These are phyloP conservation scores for Pyrenochaeta sp. DNA, from an alignment of 2,329 filamentous ascomycete genomes.

Conservation along the genomic window DNA sequence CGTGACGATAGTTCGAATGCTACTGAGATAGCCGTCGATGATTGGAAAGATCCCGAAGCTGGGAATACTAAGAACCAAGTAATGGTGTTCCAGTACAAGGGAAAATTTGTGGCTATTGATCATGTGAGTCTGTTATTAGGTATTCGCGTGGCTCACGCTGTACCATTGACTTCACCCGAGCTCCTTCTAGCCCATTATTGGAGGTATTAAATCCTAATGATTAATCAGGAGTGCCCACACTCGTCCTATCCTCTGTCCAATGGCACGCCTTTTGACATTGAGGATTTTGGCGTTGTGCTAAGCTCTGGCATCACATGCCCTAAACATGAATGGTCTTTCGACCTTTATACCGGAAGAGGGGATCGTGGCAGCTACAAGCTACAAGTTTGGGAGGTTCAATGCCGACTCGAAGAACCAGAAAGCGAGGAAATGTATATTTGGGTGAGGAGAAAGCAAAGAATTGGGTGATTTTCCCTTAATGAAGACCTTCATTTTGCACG, in stretches of 20 bases:
- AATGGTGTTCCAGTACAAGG: conserved; percentile 70
- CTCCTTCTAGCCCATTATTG: neutral
- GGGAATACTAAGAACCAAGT: conserved; percentile 63
- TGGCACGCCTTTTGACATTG: conserved; percentile 72
- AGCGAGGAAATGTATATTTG: conserved; percentile 26
- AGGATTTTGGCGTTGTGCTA: conserved; percentile 72
- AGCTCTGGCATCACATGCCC: conserved; percentile 72
- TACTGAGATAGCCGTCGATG: conserved; percentile 29
- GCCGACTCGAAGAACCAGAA: conserved; percentile 41
- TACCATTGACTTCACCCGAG: neutral
- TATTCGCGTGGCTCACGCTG: neutral
- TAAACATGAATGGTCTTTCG: conserved; percentile 77
- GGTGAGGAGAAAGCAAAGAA: conserved; percentile 48
- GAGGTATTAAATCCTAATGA: neutral
- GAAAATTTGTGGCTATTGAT: conserved; percentile 72
- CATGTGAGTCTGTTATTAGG: conserved; percentile 59
- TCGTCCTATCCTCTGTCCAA: conserved; percentile 71
- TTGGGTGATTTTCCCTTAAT: conserved; percentile 21
- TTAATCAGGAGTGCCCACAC: conserved; percentile 65
- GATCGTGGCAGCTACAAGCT: conserved; percentile 71
- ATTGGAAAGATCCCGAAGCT: conserved; percentile 34
- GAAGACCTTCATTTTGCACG: too few species aligned
- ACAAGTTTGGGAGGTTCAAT: conserved; percentile 70
- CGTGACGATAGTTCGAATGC: conserved; percentile 28
- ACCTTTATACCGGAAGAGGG: conserved; percentile 68